Base-by-base conservation (phyloP, 257 asterid genomes). In the Fraxinus cuspidata region DNA sequence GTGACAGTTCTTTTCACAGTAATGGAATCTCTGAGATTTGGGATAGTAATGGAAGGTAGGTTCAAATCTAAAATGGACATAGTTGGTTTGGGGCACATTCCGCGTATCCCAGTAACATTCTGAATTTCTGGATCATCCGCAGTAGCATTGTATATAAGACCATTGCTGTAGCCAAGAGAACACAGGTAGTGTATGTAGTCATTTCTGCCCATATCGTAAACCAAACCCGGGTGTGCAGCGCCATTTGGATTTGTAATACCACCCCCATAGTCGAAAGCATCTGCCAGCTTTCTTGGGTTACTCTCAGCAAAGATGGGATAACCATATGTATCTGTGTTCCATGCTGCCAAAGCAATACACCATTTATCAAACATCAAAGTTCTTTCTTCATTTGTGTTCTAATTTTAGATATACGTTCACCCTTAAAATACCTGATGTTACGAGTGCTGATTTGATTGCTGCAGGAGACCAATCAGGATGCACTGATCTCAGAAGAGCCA, bases 251-350 rank as follows among this genome's bases (percentile, higher is more conserved):
- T 81, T 27, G 79, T 76, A 11, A 84, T 58, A 25, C 87, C 87
- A 31, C 85, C 87, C 9, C 87, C 84, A 3, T 29, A 73, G 73
- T 83, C 87, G 25, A 83, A 83, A 13, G 84, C 51, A 74, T 83
- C 73, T 27, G 87, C 84, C 19, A 74, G 47, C 25, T 73, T 67
- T 0, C 11, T 56, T 25, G 80, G 34, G 72, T 68, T 53, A 35
- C 80, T 82, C 42, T 82, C 80, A 4, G 86, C 81, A 19, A 75
- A 64, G 31, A 83, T 79, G 67, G 86, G 83, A 12, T 58, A 69
- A 29, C 4, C 29, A 19, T 34, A 34, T 4, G 78, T 29, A 63
- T 73, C 78, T 3, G 70, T 25, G 21, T 47, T 82, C 81, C 78
- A 78, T 13, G 82, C 80, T 82, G 77, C 76, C 67, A 11, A 10